A percentile compares a stretch with the other conserved stretches of the same genome.
These are phyloP conservation scores for Neurospora cerealis DNA, from an alignment of 495 filamentous ascomycete species.

Conservation along the genomic window DNA sequence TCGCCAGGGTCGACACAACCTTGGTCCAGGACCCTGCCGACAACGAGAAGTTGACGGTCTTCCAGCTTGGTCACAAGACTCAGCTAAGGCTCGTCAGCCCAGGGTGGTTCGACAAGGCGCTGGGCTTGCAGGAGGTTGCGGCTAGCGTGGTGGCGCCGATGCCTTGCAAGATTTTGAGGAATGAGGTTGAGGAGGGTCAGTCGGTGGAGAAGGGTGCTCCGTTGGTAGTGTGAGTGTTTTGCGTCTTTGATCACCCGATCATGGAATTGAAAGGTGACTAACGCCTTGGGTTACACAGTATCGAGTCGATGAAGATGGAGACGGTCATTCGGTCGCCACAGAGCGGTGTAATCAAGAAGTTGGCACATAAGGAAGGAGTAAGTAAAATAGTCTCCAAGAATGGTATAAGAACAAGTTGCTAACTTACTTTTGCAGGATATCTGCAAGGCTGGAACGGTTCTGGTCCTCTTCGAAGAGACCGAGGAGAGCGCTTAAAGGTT, in stretches of 20 bases:
- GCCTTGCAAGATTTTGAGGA: constrained; percentile 87
- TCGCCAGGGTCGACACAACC: constrained; percentile 71
- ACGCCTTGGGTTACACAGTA: constrained; percentile 30
- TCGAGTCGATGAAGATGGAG: constrained; percentile 99
- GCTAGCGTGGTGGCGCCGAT: constrained; percentile 83
- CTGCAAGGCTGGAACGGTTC: constrained; percentile 45
- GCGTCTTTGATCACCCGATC: neutral
- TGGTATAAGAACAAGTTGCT: constrained; percentile 2
- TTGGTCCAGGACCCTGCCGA: constrained; percentile 53
- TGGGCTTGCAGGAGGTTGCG: constrained; percentile 67
- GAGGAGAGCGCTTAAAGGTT: neutral
- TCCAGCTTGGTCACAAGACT: constrained; percentile 74
- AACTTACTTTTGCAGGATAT: constrained; percentile 35
- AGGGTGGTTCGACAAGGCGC: constrained; percentile 74
- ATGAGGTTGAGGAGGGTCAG: constrained; percentile 73
- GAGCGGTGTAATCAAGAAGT: constrained; percentile 64
- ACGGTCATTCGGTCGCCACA: constrained; percentile 89
- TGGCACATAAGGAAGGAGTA: constrained; percentile 84
- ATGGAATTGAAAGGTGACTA: neutral
- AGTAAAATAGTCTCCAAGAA: constrained; percentile 24
- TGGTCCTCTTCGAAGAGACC: constrained; percentile 46
- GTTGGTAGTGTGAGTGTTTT: constrained; percentile 60
- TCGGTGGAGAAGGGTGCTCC: constrained; percentile 75
- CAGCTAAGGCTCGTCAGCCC: constrained; percentile 58
- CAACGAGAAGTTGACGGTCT: constrained; percentile 59